Evolutionary conservation across 768 basidiomycete genomes (phyloP).

Genomic region (Pleurotus cornucopiae): DNA sequence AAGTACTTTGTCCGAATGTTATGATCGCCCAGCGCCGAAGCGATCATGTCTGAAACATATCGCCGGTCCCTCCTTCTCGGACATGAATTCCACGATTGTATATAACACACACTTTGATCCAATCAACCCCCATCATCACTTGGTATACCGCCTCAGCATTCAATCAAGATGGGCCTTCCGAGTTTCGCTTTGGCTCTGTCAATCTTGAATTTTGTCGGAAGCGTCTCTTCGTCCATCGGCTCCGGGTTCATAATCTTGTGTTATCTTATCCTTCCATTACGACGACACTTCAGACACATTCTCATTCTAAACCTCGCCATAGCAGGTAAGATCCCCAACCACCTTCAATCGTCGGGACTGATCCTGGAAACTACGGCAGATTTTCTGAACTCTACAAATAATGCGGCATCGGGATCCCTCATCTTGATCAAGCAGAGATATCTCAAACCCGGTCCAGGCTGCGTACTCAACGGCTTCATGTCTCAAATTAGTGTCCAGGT

Average conservation of each 20-base stretch:
- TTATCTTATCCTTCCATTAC: constrained; percentile 10
- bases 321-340: constrained; percentile 10
- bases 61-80: neutral
- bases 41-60: neutral
- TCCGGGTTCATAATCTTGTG: constrained; percentile 14
- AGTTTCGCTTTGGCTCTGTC: constrained; percentile 7
- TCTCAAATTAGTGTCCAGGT: constrained; percentile 7
- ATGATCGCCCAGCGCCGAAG: neutral
- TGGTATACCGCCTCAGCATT: too few species aligned
- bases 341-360: neutral
- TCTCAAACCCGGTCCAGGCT: constrained; percentile 1
- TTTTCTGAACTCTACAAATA: constrained; percentile 2
- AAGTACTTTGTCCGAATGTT: too few species aligned
- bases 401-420: constrained; percentile 3
- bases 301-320: constrained; percentile 14
- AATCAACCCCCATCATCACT: too few species aligned
- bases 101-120: too few species aligned
- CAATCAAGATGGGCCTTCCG: constrained; percentile 12
- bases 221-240: constrained; percentile 11
- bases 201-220: constrained; percentile 8
- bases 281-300: constrained; percentile 12
- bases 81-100: neutral
- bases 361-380: neutral
- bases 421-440: constrained; percentile 6
- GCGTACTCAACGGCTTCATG: constrained; percentile 7